Percentiles rank a stretch among this genome's conserved stretches.
These are phyloP conservation scores for Carpinus viminea DNA, from an alignment of 306 rosid genomes.

Conservation along the genomic window DNA sequence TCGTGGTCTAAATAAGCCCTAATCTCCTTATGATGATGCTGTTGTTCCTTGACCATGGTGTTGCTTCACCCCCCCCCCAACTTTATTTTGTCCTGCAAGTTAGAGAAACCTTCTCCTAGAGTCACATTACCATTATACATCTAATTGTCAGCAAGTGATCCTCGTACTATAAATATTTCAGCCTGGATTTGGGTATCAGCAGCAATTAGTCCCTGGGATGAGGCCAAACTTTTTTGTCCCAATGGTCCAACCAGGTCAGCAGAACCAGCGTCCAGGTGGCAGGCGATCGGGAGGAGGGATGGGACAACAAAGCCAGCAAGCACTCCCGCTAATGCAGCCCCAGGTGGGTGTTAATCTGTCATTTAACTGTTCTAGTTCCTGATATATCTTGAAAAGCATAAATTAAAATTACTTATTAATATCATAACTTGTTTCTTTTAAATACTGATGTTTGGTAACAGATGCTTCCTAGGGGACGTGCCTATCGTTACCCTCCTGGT, in stretches of 20 bases:
- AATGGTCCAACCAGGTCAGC: slow-evolving; percentile 75
- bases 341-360: slow-evolving; percentile 39
- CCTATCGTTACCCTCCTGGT: slow-evolving; percentile 72
- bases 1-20: background rate
- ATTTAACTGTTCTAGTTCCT: background rate
- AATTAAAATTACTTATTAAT: background rate
- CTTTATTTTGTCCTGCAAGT: background rate
- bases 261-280: slow-evolving; percentile 73
- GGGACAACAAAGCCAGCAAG: slow-evolving; percentile 58
- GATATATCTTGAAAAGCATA: background rate
- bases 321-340: slow-evolving; percentile 59
- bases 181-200: slow-evolving; percentile 86
- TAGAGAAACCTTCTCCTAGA: background rate
- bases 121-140: background rate
- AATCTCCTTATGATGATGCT: background rate
- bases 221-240: slow-evolving; percentile 71
- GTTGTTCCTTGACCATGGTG: background rate
- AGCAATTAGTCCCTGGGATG: slow-evolving; percentile 75
- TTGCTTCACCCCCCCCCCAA: background rate
- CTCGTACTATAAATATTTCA: slow-evolving; percentile 12
- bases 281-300: slow-evolving; percentile 58
- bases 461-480: slow-evolving; percentile 81
- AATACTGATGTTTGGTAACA: slow-evolving; percentile 5
- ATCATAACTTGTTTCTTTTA: background rate
- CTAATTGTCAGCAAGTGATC: background rate